Base-by-base conservation (phyloP, 768 basidiomycete genomes). In the Lenzites betulinus region DNA sequence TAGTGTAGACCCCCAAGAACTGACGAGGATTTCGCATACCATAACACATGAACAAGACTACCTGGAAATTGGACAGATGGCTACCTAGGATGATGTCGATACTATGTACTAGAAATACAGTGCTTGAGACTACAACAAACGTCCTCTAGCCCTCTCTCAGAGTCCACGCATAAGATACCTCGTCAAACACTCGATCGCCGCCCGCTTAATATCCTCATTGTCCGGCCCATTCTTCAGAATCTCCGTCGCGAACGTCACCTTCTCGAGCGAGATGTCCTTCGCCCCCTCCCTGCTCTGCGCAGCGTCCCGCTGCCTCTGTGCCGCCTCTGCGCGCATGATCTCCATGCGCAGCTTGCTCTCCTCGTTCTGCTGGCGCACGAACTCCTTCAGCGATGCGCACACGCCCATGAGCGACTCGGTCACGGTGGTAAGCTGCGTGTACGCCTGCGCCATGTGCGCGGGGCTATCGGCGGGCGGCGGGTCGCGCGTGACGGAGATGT, bases 271-370 rank as follows among this genome's bases (percentile, higher is more conserved):
- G 51, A 76, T 76, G 33, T 74, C 74, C n/a, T 78, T 76, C 58
- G 82, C 79, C 67, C 81, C 48, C 46, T 26, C 64, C 42, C 36
- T n/a, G 23, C 52, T 26, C 44, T 15, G 30, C 15, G n/a, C 13
- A 51, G 2, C 81, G 79, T 60, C 85, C 85, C 23, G 77, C 18
- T 30, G 50, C n/a, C 56, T 55, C 42, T 43, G 79, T 49, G 79
- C 74, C 67, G 88, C 87, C 44, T 88, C 88, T 62, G 90, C 88
- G 20, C 84, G 78, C 68, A 90, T 66, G 64, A 86, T 86, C 58
- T 90, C 90, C 43, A 89, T 77, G 68, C 88, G 88, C 74, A 84
- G 79, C 72, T 87, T 86, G 61, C 81, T 82, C 36, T 88, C 83
- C 65, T 90, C 88, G 23, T 81, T 82, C 67, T 91, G 90, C 42